phyloP scores from a whole-genome alignment of 2,329 filamentous ascomycete genomes.

The Coniochaeta sp. region DNA sequence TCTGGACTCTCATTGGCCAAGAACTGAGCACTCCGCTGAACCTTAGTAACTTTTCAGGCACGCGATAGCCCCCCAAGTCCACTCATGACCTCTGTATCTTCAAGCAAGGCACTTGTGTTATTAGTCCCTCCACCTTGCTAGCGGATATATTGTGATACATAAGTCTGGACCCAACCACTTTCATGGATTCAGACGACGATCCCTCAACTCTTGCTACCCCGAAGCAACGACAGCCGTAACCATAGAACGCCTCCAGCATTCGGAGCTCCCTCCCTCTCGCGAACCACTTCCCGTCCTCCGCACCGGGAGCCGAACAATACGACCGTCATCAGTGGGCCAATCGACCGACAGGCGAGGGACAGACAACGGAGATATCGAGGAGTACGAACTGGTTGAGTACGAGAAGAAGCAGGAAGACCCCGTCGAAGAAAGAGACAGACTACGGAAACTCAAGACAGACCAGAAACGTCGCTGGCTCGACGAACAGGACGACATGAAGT shows the following conservation, averaged over 20 bases:
- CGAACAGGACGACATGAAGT: conserved; percentile 89
- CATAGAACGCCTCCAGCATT: not conserved
- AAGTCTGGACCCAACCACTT: not conserved
- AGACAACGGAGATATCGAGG: conserved; percentile 3
- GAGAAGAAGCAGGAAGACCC: conserved; percentile 17
- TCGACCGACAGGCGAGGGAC: conserved; percentile 3
- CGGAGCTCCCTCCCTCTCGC: conserved; percentile 2
- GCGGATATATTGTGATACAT: not conserved
- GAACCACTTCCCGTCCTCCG: not conserved
- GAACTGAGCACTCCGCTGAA: too few species aligned
- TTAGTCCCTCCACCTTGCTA: not conserved
- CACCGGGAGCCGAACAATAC: not conserved
- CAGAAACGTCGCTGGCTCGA: conserved; percentile 66
- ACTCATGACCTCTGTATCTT: too few species aligned
- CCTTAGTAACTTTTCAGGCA: too few species aligned
- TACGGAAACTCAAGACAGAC: conserved; percentile 38
- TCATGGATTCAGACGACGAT: too few species aligned
- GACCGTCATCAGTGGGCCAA: not conserved
- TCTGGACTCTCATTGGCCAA: not conserved
- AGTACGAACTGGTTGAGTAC: conserved; percentile 37
- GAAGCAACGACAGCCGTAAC: not conserved
- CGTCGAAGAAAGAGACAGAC: conserved; percentile 14
- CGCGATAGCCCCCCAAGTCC: too few species aligned
- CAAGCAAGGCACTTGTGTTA: not conserved
- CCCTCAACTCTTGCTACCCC: too few species aligned